Evolutionary conservation across 2,329 filamentous ascomycete species (phyloP).

Genomic region (Gnomoniopsis smithogilvyi): DNA sequence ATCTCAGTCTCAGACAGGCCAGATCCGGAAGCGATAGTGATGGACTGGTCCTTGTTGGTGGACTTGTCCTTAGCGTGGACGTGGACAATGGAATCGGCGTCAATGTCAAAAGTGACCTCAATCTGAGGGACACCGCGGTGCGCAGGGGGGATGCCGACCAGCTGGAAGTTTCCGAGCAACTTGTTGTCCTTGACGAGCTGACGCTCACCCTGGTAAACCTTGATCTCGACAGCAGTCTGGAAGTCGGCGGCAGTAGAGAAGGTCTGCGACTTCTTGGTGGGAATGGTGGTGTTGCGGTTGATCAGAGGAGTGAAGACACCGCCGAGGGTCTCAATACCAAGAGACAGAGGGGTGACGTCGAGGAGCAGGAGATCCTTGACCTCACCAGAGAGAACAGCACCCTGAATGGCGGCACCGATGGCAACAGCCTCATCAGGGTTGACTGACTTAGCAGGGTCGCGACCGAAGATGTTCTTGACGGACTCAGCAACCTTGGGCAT

Average conservation of each 20-base stretch:
- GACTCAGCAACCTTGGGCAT: conserved; percentile 98
- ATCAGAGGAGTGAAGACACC: conserved; percentile 98
- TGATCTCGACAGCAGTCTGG: conserved; percentile 98
- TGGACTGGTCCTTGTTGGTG: conserved; percentile 98
- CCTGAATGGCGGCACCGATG: conserved; percentile 95
- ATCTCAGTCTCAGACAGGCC: conserved; percentile 95
- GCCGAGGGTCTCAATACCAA: conserved; percentile 97
- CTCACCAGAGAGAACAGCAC: conserved; percentile 93
- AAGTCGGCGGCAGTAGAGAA: conserved; percentile 98
- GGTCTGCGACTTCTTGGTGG: conserved; percentile 98
- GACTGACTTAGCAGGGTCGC: conserved; percentile 95
- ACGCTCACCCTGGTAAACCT: conserved; percentile 99
- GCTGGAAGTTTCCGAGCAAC: conserved; percentile 98
- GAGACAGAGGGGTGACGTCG: conserved; percentile 91
- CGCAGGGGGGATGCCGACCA: conserved; percentile 92
- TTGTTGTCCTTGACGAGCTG: conserved; percentile 99
- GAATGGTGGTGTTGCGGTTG: conserved; percentile 98
- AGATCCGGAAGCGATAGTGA: conserved; percentile 96
- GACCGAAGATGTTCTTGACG: conserved; percentile 94
- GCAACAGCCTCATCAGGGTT: conserved; percentile 98
- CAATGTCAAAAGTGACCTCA: conserved; percentile 98
- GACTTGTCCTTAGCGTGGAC: conserved; percentile 99
- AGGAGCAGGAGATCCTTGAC: conserved; percentile 94
- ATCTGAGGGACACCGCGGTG: conserved; percentile 95
- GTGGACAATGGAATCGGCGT: conserved; percentile 96